Base-by-base conservation (phyloP, 352 stramenopile genomes). In the Peronosclerospora sorghi region DNA sequence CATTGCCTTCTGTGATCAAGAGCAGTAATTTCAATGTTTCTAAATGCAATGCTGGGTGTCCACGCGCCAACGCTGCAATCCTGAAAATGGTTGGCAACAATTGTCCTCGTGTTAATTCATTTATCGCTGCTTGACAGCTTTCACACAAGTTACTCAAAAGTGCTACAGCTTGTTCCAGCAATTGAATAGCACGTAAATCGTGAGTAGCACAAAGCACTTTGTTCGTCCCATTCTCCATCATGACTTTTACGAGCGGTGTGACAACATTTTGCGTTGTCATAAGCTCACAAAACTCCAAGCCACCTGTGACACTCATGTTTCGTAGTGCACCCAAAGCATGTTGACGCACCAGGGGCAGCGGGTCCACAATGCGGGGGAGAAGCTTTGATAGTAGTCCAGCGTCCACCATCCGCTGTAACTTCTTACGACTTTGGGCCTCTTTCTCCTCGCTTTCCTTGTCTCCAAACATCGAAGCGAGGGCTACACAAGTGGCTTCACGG, bases 221-320 rank as follows among this genome's bases (percentile, higher is more conserved):
- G 24, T 66, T 59, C 15, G 64, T 77, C 10, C 73, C 65, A 38
- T 62, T 70, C 43, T 86, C 71, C 1, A 61, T 39, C 34, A 91
- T 72, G 39, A 94, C 59, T 34, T 80, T 84, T 12, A 86, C 65
- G 26, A 87, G 52, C 21, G 80, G 80, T 48, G 77, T 85, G 39
- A 90, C 62, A 14, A 87, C 73, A 37, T 85, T 85, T 41, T 84
- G 65, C 13, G 46, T 50, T 21, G 69, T 88, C 70, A 94, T 83
- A 32, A 70, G 49, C 62, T 94, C 81, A 39, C 74, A 94, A 14
- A 86, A 63, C 55, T 89, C 78, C 28, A 86, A 59, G 27, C 81
- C 81, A 35, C 81, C 81, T 0, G 79, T 86, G n/a, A 90, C 74
- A 48, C 76, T 91, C 39, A 94, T 87, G 56, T 94, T 94, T 51